Evolutionary conservation across 352 stramenopile genomes (phyloP).

Genomic region (Globisporangium recalcitrans): DNA sequence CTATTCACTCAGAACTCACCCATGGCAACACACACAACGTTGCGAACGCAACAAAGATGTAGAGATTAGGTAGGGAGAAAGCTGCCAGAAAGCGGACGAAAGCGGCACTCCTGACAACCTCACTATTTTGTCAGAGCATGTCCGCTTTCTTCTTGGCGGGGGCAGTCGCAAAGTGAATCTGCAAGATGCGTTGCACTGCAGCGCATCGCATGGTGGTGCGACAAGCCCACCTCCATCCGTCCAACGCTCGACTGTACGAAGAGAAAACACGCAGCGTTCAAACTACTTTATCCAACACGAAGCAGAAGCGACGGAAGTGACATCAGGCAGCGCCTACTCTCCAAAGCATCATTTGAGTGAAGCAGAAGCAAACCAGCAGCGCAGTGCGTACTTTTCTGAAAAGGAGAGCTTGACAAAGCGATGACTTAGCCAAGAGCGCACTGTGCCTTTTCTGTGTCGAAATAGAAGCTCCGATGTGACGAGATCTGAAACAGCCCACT

Average conservation of each 20-base stretch:
- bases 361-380: too few relatives aligned
- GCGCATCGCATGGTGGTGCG: too few relatives aligned
- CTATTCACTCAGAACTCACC: too few relatives aligned
- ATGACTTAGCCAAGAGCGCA: not conserved
- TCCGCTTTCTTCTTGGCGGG: not conserved
- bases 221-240: not conserved
- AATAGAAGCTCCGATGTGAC: not conserved
- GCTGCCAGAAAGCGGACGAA: too few relatives aligned
- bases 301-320: not conserved
- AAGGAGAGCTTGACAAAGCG: too few relatives aligned
- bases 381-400: not conserved
- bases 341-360: too few relatives aligned
- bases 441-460: not conserved
- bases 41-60: too few relatives aligned
- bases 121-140: not conserved
- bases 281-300: not conserved
- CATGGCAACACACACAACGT: too few relatives aligned
- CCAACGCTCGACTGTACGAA: not conserved
- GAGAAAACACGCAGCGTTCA: too few relatives aligned
- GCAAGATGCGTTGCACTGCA: not conserved
- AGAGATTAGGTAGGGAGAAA: too few relatives aligned
- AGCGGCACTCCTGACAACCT: not conserved
- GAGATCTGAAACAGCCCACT: not conserved
- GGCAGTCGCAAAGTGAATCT: not conserved
- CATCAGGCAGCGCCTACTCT: not conserved